Evolutionary conservation across 352 stramenopile genomes (phyloP), one percentile per base, ranked within the genome.

Genomic region (Thraustochytrium sp.): DNA sequence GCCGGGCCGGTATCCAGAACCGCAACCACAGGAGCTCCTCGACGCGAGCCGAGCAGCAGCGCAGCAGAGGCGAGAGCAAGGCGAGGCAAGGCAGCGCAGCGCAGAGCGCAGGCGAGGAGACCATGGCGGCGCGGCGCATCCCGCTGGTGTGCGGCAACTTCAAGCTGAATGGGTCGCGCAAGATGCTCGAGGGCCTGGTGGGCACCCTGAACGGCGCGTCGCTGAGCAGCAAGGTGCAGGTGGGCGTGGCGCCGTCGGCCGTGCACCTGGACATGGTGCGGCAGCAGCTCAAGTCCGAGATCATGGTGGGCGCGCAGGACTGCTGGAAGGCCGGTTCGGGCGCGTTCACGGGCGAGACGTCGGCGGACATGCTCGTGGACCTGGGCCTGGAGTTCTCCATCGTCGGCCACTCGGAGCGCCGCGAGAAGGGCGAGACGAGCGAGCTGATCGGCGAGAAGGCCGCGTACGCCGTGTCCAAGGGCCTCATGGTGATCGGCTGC

Each of bases 401-500:
- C 84, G 92, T 92, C 13, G 94, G 94, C 65, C 94, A 98, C 89
- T 97, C 92, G 55, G 94, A 98, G 87, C 89, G 94, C 68, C 92
- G 94, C 74, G 91, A 91, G 82, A 94, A 80, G 51, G 87, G 92
- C 21, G 90, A 98, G 87, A 94, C 88, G 61, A 91, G 95, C 73
- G 91, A 94, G 53, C 77, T 95, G 34, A 92, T 97, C 46, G 94
- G 92, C 56, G 90, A 93, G 86, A 97, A 97, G 91, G 75, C 76
- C 11, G 65, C 82, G 23, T 46, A 92, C 38, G 94, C 94, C 42
- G 85, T 97, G 1, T 89, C 92, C 77, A 86, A 95, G 37, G 95
- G 93, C 2, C 88, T 98, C 44, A 92, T 91, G 36, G 92, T 96
- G 31, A 97, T 98, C 85, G 93, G 96, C 80, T 98, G 94, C 87